phyloP scores from a whole-genome alignment of 2,329 filamentous ascomycete genomes.

The Trichoderma hamatum region DNA sequence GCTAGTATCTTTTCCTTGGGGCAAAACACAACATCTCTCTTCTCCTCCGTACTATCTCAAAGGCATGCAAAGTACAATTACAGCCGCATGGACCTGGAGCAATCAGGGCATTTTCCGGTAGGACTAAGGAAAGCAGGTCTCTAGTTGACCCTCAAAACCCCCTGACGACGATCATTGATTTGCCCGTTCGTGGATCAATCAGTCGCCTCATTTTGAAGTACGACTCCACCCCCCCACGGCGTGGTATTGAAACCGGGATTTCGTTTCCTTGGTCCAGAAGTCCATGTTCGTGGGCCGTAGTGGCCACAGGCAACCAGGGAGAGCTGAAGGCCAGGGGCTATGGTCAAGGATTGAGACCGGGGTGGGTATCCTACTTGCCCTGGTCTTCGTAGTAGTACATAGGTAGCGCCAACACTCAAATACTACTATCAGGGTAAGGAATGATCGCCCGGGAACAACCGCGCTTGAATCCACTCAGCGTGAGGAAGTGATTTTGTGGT shows the following conservation, averaged over 20 bases:
- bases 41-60: background rate
- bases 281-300: background rate
- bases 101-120: background rate
- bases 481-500: background rate
- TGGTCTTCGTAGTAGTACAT: background rate
- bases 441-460: slow-evolving; percentile 4
- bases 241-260: background rate
- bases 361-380: background rate
- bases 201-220: background rate
- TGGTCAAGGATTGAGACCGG: background rate
- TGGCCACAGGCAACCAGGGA: background rate
- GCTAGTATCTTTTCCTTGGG: background rate
- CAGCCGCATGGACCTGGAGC: background rate
- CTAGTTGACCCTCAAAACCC: background rate
- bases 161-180: background rate
- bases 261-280: background rate
- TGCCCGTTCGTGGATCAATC: background rate
- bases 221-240: background rate
- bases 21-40: background rate
- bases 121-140: background rate
- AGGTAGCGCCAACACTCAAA: background rate
- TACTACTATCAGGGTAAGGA: background rate
- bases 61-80: background rate
- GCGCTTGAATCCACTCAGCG: background rate
- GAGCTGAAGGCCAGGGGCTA: background rate